Conservation (phyloP, 2,329 filamentous ascomycete genomes). For the Cercospora sesami region DNA sequence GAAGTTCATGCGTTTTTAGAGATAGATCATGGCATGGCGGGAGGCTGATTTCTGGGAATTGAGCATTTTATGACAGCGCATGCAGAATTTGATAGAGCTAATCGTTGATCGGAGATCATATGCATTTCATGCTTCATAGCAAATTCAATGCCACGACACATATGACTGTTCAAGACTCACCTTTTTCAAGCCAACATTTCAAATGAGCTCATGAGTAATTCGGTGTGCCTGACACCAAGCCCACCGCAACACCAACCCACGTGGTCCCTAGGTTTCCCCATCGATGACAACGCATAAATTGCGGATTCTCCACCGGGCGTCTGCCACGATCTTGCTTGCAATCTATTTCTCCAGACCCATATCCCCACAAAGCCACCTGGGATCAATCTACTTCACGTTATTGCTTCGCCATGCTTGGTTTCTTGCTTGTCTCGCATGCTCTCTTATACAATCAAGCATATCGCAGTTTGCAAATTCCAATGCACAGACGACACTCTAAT, state of each 20-base stretch:
- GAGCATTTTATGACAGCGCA: neutral
- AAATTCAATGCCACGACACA: neutral
- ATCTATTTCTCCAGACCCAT: neutral
- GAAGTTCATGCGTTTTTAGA: neutral
- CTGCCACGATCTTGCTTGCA: neutral
- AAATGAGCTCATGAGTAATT: neutral
- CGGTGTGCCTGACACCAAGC: neutral
- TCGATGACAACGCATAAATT: neutral
- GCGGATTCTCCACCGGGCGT: neutral
- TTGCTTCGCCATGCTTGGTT: constrained; percentile 4
- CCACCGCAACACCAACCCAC: neutral
- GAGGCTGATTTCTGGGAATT: neutral
- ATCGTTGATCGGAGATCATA: neutral
- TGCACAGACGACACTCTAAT: neutral
- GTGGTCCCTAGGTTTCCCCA: neutral
- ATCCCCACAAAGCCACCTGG: neutral
- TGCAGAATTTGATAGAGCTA: neutral
- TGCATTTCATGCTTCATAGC: neutral
- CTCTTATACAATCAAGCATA: neutral
- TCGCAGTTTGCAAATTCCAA: neutral
- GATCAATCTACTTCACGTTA: neutral
- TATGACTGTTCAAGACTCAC: neutral
- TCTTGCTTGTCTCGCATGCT: constrained; percentile 3
- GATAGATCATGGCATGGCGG: constrained; percentile 11
- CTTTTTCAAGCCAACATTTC: neutral